phyloP scores from a whole-genome alignment of 805 yeast genomes.

The Monosporozyma unispora region DNA sequence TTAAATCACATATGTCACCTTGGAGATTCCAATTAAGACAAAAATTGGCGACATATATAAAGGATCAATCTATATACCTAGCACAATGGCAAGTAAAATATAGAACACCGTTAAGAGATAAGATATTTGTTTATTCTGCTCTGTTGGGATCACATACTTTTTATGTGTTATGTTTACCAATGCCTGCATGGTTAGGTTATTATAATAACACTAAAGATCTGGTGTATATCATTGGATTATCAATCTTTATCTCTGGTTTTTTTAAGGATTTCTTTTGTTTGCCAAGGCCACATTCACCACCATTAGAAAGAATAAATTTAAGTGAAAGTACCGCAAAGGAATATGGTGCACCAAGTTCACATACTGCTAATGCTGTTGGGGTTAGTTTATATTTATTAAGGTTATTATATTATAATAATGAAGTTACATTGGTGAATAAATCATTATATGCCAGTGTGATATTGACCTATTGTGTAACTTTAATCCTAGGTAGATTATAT shows the following conservation, averaged over 20 bases:
- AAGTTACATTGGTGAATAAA: neutral
- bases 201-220: constrained; percentile 50
- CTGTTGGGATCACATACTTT: constrained; percentile 89
- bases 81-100: constrained; percentile 43
- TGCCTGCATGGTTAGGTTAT: constrained; percentile 75
- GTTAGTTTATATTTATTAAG: constrained; percentile 47
- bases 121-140: constrained; percentile 80
- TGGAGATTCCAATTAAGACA: constrained; percentile 47
- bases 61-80: constrained; percentile 57
- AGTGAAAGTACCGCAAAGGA: constrained; percentile 86
- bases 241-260: constrained; percentile 59
- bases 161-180: constrained; percentile 80
- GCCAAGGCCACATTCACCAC: constrained; percentile 91
- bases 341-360: constrained; percentile 92
- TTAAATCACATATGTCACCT: constrained; percentile 46
- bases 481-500: constrained; percentile 75
- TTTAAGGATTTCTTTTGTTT: constrained; percentile 79
- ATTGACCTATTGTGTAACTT: constrained; percentile 46
- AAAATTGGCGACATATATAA: constrained; percentile 44
- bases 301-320: constrained; percentile 80
- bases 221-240: constrained; percentile 55
- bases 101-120: constrained; percentile 48
- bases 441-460: constrained; percentile 9
- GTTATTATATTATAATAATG: neutral
- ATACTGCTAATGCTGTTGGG: constrained; percentile 88